Percentiles rank a stretch among this genome's conserved stretches.
These are phyloP conservation scores for Xylariaceae sp. DNA, from an alignment of 2,329 filamentous ascomycete genomes.

Conservation along the genomic window DNA sequence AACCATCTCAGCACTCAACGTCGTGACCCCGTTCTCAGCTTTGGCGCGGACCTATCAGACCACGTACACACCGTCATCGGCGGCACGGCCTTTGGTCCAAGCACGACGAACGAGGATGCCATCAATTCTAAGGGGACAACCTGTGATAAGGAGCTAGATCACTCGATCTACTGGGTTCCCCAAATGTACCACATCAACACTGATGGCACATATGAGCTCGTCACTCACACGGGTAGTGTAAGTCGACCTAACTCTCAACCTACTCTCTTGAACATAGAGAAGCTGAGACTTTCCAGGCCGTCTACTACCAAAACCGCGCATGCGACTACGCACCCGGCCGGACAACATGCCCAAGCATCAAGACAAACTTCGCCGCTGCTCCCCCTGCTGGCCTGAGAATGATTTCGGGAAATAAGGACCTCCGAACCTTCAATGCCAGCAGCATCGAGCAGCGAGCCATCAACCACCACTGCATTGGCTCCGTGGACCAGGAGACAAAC, in stretches of 20 bases:
- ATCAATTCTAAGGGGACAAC: constrained; percentile 12
- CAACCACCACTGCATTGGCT: constrained; percentile 14
- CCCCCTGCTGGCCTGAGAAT: constrained; percentile 10
- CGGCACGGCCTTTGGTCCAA: constrained; percentile 9
- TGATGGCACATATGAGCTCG: constrained; percentile 9
- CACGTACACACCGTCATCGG: constrained; percentile 13
- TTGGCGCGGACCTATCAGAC: constrained; percentile 9
- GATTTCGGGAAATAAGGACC: constrained; percentile 16
- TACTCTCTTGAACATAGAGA: background rate
- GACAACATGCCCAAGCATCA: constrained; percentile 9
- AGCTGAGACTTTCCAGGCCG: constrained; percentile 8
- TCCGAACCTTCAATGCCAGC: constrained; percentile 13
- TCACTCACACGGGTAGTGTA: constrained; percentile 9
- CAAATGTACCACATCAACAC: constrained; percentile 13
- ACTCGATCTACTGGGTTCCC: constrained; percentile 13
- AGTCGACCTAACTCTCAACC: background rate
- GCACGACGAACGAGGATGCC: constrained; percentile 9
- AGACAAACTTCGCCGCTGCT: constrained; percentile 11
- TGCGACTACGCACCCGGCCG: constrained; percentile 12
- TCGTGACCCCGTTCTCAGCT: constrained; percentile 11
- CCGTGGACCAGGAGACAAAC: constrained; percentile 37
- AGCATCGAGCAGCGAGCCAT: constrained; percentile 13
- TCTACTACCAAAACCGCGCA: constrained; percentile 17
- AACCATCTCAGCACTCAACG: constrained; percentile 9
- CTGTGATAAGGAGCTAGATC: constrained; percentile 13